phyloP scores from a whole-genome alignment of 1,284 basidiomycete genomes.

The Trametes pubescens region DNA sequence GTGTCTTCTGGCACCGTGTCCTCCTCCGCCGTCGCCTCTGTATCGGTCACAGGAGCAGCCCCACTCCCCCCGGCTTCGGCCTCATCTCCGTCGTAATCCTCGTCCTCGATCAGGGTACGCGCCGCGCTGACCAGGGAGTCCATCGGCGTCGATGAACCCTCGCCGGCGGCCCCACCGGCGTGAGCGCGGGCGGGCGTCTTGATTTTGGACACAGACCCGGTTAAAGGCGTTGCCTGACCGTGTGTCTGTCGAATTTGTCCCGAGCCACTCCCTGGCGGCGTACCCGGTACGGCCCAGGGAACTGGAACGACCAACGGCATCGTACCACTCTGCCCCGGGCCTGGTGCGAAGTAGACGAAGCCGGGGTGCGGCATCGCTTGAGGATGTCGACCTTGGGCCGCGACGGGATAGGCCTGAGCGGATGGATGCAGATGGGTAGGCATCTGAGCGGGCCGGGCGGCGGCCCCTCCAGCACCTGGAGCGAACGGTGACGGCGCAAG shows the following conservation, averaged over 20 bases:
- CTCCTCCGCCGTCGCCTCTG: not conserved
- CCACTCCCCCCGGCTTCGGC: slow-evolving; percentile 25
- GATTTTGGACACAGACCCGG: not conserved
- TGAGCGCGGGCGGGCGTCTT: slow-evolving; percentile 18
- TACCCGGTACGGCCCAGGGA: slow-evolving; percentile 29
- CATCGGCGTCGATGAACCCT: slow-evolving; percentile 47
- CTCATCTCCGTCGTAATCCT: slow-evolving; percentile 42
- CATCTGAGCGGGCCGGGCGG: slow-evolving; percentile 7
- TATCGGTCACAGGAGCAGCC: not conserved
- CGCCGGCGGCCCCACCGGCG: slow-evolving; percentile 4
- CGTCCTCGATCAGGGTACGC: slow-evolving; percentile 58
- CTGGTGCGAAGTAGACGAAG: slow-evolving; percentile 27
- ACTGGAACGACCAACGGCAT: slow-evolving; percentile 31
- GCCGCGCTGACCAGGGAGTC: slow-evolving; percentile 70
- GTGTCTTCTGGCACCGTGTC: slow-evolving; percentile 7
- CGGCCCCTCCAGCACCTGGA: not conserved
- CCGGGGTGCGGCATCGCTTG: slow-evolving; percentile 27
- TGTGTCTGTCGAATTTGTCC: not conserved
- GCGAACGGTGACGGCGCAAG: slow-evolving; percentile 24
- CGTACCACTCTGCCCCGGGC: slow-evolving; percentile 16
- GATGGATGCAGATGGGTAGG: slow-evolving; percentile 31
- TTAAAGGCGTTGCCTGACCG: slow-evolving; percentile 3
- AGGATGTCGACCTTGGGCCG: slow-evolving; percentile 14
- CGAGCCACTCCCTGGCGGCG: slow-evolving; percentile 8
- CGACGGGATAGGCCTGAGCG: slow-evolving; percentile 15